phyloP scores from a whole-genome alignment of 2,329 filamentous ascomycete species.

The Phaeosphaeria sp. region DNA sequence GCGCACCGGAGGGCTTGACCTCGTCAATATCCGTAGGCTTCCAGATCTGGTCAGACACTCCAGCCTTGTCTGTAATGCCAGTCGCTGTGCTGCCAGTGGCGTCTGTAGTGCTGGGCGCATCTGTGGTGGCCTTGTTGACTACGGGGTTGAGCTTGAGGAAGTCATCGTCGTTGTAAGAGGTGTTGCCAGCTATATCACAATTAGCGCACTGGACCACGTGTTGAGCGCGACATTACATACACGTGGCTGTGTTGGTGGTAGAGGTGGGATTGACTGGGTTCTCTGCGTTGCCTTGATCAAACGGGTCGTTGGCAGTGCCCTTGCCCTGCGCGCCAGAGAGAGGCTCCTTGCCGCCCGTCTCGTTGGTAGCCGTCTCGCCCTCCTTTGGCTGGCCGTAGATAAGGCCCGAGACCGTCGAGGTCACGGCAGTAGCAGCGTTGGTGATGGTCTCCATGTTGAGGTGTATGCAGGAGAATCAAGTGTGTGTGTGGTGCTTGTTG shows the following conservation, averaged over 20 bases:
- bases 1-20: slow-evolving; percentile 26
- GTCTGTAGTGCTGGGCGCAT: slow-evolving; percentile 34
- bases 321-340: slow-evolving; percentile 73
- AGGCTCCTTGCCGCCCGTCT: slow-evolving; percentile 65
- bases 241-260: slow-evolving; percentile 3
- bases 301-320: slow-evolving; percentile 73
- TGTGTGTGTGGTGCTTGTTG: background rate
- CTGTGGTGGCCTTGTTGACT: slow-evolving; percentile 7
- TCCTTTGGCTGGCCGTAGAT: slow-evolving; percentile 46
- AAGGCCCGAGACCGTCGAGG: slow-evolving; percentile 40
- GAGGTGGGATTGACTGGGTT: slow-evolving; percentile 13
- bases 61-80: slow-evolving; percentile 30
- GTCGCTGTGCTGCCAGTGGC: no score
- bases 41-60: slow-evolving; percentile 33
- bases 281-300: slow-evolving; percentile 72
- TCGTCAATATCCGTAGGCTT: slow-evolving; percentile 39
- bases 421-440: slow-evolving; percentile 38
- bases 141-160: slow-evolving; percentile 24
- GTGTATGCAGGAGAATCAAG: background rate
- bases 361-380: slow-evolving; percentile 43
- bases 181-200: background rate
- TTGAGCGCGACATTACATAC: background rate
- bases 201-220: background rate
- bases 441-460: slow-evolving; percentile 47
- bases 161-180: slow-evolving; percentile 7